Conservation (phyloP, 129 eudicot species). For the Chrysanthemum seticuspe region DNA sequence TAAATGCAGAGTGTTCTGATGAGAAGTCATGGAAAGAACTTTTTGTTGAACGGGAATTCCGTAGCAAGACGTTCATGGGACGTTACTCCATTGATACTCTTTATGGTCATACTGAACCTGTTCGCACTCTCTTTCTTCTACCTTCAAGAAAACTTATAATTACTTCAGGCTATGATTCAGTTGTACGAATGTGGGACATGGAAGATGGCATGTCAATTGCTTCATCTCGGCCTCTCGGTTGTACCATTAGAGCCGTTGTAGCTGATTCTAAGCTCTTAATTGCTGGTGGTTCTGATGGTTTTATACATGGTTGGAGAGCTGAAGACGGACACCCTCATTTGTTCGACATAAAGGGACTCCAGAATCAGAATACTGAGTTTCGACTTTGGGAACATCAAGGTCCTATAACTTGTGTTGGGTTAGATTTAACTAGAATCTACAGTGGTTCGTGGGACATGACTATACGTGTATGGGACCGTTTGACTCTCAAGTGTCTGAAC, state of each 20-base stretch:
- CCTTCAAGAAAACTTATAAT: slow-evolving; percentile 70
- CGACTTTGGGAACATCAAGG: slow-evolving; percentile 92
- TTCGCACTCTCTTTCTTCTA: slow-evolving; percentile 63
- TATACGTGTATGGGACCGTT: slow-evolving; percentile 74
- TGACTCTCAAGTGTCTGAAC: slow-evolving; percentile 52
- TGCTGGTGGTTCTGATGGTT: slow-evolving; percentile 93
- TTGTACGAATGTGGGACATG: slow-evolving; percentile 88
- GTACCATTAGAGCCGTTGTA: slow-evolving; percentile 89
- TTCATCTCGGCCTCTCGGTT: slow-evolving; percentile 77
- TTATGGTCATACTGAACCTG: slow-evolving; percentile 77
- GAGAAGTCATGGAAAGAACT: slow-evolving; percentile 88
- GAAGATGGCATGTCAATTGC: slow-evolving; percentile 82
- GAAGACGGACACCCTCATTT: slow-evolving; percentile 72
- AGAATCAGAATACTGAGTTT: slow-evolving; percentile 51
- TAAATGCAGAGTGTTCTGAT: slow-evolving; percentile 33
- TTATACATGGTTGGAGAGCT: slow-evolving; percentile 90
- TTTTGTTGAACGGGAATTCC: slow-evolving; percentile 78
- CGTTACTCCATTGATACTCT: slow-evolving; percentile 63
- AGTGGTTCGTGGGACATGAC: slow-evolving; percentile 99
- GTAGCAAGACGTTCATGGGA: slow-evolving; percentile 81
- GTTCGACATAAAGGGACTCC: slow-evolving; percentile 59
- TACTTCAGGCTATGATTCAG: slow-evolving; percentile 88
- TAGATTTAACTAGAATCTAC: slow-evolving; percentile 62
- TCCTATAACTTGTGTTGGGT: slow-evolving; percentile 79
- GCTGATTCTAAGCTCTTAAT: slow-evolving; percentile 78